Conservation (phyloP, 768 basidiomycete species). For the Sporobolomyces pararoseus region DNA sequence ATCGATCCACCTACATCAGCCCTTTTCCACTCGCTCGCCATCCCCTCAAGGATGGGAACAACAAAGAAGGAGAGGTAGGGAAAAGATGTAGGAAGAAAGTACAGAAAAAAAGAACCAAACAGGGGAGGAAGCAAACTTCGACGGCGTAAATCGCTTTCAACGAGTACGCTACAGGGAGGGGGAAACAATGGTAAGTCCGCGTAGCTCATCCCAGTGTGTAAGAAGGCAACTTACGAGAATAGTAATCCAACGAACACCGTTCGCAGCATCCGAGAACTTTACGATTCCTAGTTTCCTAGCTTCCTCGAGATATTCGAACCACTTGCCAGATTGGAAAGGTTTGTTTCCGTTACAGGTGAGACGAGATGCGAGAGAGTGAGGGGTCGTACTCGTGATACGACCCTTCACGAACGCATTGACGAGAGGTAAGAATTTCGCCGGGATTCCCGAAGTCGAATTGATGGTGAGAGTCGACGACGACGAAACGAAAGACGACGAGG, state of each 20-base stretch:
- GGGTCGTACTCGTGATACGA: neutral
- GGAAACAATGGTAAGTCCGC: too few species aligned
- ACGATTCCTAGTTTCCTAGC: neutral
- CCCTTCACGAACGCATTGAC: neutral
- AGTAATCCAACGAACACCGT: neutral
- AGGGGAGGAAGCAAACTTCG: too few species aligned
- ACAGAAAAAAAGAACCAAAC: too few species aligned
- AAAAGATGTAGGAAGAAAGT: too few species aligned
- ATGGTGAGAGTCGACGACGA: neutral
- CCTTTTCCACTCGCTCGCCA: too few species aligned
- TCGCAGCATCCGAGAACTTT: neutral
- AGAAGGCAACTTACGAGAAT: neutral
- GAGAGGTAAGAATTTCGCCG: conserved; percentile 2
- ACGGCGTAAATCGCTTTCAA: too few species aligned
- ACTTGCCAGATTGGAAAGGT: conserved; percentile 4
- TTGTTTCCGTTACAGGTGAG: neutral
- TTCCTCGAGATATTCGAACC: conserved; percentile 10
- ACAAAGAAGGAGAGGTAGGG: too few species aligned
- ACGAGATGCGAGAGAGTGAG: neutral
- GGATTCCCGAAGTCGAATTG: neutral
- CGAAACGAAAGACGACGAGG: neutral
- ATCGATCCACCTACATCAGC: neutral
- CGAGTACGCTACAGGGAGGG: too few species aligned
- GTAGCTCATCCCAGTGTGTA: too few species aligned
- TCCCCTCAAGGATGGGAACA: too few species aligned